phyloP scores from a whole-genome alignment of 2,329 filamentous ascomycete genomes.

The Eutypa lata region DNA sequence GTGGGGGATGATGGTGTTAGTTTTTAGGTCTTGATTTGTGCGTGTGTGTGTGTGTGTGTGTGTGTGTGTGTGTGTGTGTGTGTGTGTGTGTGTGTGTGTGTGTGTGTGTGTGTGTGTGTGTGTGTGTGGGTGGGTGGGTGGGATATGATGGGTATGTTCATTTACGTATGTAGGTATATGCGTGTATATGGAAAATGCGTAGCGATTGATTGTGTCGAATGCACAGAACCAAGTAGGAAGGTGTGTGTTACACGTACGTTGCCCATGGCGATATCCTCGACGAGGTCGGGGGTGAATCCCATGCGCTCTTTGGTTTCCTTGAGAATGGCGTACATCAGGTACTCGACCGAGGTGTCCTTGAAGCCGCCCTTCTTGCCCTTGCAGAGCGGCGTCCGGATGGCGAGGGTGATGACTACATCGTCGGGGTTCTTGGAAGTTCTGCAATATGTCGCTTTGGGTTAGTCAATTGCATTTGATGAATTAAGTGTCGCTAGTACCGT shows the following conservation, averaged over 20 bases:
- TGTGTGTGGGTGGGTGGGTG: no score
- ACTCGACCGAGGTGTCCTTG: constrained; percentile 91
- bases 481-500: no score
- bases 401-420: constrained; percentile 94
- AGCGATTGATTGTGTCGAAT: no score
- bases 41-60: no score
- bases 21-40: no score
- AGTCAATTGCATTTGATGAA: not conserved
- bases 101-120: no score
- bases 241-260: constrained; percentile 60
- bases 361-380: constrained; percentile 91
- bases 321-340: constrained; percentile 76
- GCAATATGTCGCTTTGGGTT: not conserved
- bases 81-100: no score
- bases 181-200: no score
- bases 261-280: constrained; percentile 89
- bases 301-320: constrained; percentile 71
- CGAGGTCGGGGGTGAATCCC: constrained; percentile 73
- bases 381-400: constrained; percentile 81
- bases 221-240: not conserved
- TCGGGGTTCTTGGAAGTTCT: constrained; percentile 92
- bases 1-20: not conserved
- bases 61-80: not conserved
- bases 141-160: no score
- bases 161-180: no score